These are phyloP conservation scores for Eucalyptus virginea DNA, from an alignment of 345 rosid species.

Conservation along the genomic window DNA sequence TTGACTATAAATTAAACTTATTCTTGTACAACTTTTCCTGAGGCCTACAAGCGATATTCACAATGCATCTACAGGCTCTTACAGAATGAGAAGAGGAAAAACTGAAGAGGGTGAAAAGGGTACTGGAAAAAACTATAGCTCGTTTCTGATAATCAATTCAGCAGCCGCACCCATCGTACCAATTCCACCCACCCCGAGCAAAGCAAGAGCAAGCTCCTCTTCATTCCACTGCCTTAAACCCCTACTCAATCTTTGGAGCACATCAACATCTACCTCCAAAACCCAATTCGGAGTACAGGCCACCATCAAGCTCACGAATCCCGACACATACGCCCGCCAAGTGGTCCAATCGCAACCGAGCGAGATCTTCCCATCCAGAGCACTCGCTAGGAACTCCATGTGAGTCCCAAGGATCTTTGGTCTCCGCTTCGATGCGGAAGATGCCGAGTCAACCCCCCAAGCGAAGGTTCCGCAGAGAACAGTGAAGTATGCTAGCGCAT, in stretches of 20 bases:
- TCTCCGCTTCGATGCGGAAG: slow-evolving; percentile 65
- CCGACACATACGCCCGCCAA: slow-evolving; percentile 66
- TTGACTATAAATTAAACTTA: not conserved
- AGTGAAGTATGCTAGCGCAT: slow-evolving; percentile 74
- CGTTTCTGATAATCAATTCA: slow-evolving; percentile 29
- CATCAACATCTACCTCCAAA: slow-evolving; percentile 58
- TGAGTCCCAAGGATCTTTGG: slow-evolving; percentile 50
- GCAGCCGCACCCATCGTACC: slow-evolving; percentile 62
- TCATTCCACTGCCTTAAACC: slow-evolving; percentile 75
- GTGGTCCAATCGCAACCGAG: slow-evolving; percentile 70
- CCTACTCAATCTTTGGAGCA: slow-evolving; percentile 66
- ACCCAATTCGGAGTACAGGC: slow-evolving; percentile 84
- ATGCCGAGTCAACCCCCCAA: slow-evolving; percentile 80
- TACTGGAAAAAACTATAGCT: not conserved
- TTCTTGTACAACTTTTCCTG: not conserved
- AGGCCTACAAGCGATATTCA: not conserved
- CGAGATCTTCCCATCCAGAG: slow-evolving; percentile 74
- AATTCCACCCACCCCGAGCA: slow-evolving; percentile 78
- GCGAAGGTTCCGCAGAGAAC: slow-evolving; percentile 77
- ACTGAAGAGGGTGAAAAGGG: not conserved
- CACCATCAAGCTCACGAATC: slow-evolving; percentile 74
- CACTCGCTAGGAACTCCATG: slow-evolving; percentile 77
- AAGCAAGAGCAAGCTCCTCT: slow-evolving; percentile 62
- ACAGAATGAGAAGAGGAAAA: not conserved
- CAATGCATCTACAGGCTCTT: not conserved